Evolutionary conservation across 805 yeast genomes (phyloP), one percentile per base, ranked within the genome.

Genomic region (Yarrowia sp.): DNA sequence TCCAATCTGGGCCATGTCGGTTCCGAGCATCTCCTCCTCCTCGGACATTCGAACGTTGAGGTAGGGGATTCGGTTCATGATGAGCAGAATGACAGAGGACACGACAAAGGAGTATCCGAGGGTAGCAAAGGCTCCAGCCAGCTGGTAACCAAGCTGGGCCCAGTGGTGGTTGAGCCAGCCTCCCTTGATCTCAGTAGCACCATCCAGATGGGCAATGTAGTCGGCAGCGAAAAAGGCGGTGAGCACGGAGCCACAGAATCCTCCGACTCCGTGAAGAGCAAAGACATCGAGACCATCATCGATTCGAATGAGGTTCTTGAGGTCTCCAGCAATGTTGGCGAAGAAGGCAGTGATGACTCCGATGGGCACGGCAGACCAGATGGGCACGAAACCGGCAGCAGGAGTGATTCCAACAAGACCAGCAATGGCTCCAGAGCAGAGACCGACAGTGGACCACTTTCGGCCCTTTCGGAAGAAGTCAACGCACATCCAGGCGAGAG

Each of bases 281-380:
- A 89, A 93, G 61, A 90, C 97, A 76, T 92, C 98, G 81, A 92
- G 83, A 83, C 98, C 98, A 74, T 93, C 98, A 75, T 93, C 98
- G 71, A 93, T 91, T 66, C 81, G 82, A 66, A 93, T 75, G 67
- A 85, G 62, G 70, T 79, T 77, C 81, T 92, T 92, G 70, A 92
- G 77, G 76, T 90, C 96, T 67, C 87, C 89, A 36, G 96, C 96
- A 73, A 84, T 84, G 84, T 92, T 91, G 79, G 96, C 89, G 51
- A 85, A 86, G 69, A 84, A 77, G 51, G 88, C 96, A 60, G 93
- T 85, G 44, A 91, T 78, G 66, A 84, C 83, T 74, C 98, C 98
- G 72, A 92, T 89, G 67, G 89, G 84, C 50, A 91, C 86, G 1
- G 97, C 84, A 66, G 92, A 85, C 85, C 92, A 93, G 66, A 93